phyloP scores from a whole-genome alignment of 2,329 filamentous ascomycete species.

The Clonostachys sp. region DNA sequence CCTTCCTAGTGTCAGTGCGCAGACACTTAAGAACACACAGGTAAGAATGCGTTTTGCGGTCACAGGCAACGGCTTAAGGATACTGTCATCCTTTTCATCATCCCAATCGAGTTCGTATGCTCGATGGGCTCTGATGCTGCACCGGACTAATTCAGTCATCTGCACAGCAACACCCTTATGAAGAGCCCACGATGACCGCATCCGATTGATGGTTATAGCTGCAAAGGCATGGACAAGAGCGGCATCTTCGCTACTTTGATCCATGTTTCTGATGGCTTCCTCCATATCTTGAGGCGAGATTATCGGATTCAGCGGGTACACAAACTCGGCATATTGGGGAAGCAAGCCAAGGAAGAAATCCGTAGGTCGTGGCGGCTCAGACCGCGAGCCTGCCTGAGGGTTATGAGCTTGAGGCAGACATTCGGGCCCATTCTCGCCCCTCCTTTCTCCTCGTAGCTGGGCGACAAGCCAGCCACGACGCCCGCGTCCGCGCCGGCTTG shows the following conservation, averaged over 20 bases:
- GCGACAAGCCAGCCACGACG: slow-evolving; percentile 5
- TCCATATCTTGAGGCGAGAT: slow-evolving; percentile 21
- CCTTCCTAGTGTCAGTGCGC: slow-evolving; percentile 40
- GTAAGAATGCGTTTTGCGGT: slow-evolving; percentile 41
- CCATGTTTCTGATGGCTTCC: slow-evolving; percentile 22
- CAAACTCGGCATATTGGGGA: slow-evolving; percentile 23
- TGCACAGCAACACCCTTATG: slow-evolving; percentile 17
- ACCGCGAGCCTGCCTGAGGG: not conserved
- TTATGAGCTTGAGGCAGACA: not conserved
- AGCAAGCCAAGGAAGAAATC: slow-evolving; percentile 26
- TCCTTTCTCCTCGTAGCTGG: slow-evolving; percentile 3
- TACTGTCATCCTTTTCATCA: slow-evolving; percentile 16
- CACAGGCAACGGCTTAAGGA: slow-evolving; percentile 31
- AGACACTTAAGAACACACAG: slow-evolving; percentile 48
- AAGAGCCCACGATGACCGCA: slow-evolving; percentile 9
- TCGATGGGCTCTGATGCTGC: slow-evolving; percentile 18
- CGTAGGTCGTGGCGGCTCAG: slow-evolving; percentile 8
- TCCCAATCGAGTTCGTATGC: not conserved
- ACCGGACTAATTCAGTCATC: slow-evolving; percentile 19
- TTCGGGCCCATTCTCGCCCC: not conserved
- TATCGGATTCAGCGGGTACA: slow-evolving; percentile 30
- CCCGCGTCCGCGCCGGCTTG: slow-evolving; percentile 24
- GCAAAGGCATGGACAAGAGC: slow-evolving; percentile 28
- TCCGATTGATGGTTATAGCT: slow-evolving; percentile 28
- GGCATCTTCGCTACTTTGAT: slow-evolving; percentile 21